Conservation (phyloP, 2,329 filamentous ascomycete species). For the Penicillium sp. region DNA sequence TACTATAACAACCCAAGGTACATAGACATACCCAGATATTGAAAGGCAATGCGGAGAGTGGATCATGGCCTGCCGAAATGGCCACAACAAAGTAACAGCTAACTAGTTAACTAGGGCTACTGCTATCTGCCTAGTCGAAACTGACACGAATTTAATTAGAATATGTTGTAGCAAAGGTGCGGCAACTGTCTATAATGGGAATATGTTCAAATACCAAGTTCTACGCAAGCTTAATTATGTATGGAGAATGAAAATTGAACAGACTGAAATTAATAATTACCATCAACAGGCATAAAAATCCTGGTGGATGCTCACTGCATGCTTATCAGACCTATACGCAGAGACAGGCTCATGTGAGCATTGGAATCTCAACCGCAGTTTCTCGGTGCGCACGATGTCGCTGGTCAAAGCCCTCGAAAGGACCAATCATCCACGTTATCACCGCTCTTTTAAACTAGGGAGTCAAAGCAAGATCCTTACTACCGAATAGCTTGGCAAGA, state of each 20-base stretch:
- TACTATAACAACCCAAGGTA: too few relatives aligned
- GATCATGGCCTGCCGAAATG: slow-evolving; percentile 3
- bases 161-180: not conserved
- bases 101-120: too few relatives aligned
- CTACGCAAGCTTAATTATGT: not conserved
- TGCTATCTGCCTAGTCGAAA: slow-evolving; percentile 29
- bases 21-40: too few relatives aligned
- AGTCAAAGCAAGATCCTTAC: not conserved
- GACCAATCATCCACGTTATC: not conserved
- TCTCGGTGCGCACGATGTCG: not conserved
- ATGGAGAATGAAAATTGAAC: not conserved
- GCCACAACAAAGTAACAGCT: not conserved
- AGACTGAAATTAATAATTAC: not conserved
- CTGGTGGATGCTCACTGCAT: not conserved
- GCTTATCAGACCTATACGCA: not conserved
- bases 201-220: not conserved
- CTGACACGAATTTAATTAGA: not conserved
- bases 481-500: not conserved
- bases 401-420: not conserved
- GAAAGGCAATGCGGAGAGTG: not conserved
- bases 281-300: not conserved
- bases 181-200: not conserved
- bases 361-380: not conserved
- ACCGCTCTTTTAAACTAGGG: not conserved
- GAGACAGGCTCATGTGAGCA: not conserved